A percentile compares a stretch with the other conserved stretches of the same genome.
These are phyloP conservation scores for Candida argentea DNA, from an alignment of 805 yeast species.

Conservation along the genomic window DNA sequence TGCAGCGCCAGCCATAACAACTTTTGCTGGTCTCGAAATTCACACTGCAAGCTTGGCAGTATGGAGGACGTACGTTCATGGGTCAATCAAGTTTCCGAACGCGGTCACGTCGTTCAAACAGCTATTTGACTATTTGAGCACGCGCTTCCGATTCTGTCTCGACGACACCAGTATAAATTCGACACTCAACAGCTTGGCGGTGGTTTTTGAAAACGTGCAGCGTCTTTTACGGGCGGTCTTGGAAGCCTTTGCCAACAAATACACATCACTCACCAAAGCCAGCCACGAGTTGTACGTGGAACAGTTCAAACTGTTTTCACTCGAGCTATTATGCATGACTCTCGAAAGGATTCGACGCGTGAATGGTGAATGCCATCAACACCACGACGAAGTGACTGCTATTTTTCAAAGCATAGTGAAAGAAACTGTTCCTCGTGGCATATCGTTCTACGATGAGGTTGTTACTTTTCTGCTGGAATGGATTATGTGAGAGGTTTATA, in stretches of 20 bases:
- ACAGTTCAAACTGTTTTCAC: slow-evolving; percentile 6
- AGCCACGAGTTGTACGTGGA: neutral
- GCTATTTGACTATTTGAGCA: slow-evolving; percentile 12
- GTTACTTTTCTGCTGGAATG: slow-evolving; percentile 3
- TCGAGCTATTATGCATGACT: slow-evolving; percentile 7
- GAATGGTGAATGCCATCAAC: no score
- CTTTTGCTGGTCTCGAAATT: slow-evolving; percentile 20
- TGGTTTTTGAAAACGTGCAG: slow-evolving; percentile 1
- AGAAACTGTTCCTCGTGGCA: no score
- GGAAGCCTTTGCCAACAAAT: neutral
- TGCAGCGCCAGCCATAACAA: slow-evolving; percentile 4
- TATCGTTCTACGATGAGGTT: no score
- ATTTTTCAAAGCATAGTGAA: no score
- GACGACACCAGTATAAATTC: slow-evolving; percentile 11
- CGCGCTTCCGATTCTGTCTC: slow-evolving; percentile 14
- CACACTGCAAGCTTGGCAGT: slow-evolving; percentile 12
- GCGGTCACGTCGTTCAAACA: slow-evolving; percentile 10
- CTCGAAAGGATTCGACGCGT: slow-evolving; percentile 6
- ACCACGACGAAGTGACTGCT: no score
- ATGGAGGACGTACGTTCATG: slow-evolving; percentile 4
- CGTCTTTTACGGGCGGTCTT: neutral
- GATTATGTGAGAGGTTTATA: no score
- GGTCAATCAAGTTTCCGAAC: slow-evolving; percentile 5
- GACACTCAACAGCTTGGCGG: neutral
- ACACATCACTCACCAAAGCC: neutral